Percentiles rank a stretch among this genome's conserved stretches.
These are phyloP conservation scores for Cyclospora cayetanensis DNA, from an alignment of 169 alveolate species.

Conservation along the genomic window DNA sequence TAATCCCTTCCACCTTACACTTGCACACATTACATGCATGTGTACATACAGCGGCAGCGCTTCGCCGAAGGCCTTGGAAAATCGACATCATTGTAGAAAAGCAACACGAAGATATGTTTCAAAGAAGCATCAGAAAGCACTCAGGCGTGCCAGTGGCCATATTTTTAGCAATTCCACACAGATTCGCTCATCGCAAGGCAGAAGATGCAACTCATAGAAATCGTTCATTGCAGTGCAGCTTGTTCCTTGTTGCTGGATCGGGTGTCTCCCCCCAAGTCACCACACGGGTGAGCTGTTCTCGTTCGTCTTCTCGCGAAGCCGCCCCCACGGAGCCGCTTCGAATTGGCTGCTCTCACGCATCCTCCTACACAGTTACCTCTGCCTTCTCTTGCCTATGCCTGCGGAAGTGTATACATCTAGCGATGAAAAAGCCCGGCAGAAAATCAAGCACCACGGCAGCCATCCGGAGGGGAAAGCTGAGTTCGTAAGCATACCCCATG, in stretches of 20 bases:
- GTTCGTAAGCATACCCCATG: conserved; percentile 30
- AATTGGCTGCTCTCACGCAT: not conserved
- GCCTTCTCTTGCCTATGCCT: not conserved
- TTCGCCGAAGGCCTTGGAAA: not conserved
- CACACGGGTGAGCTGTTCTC: too few species aligned
- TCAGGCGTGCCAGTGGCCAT: too few species aligned
- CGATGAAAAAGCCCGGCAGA: not conserved
- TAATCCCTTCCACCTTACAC: not conserved
- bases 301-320: not conserved
- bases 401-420: not conserved
- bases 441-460: not conserved
- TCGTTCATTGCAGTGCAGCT: too few species aligned
- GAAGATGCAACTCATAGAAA: too few species aligned
- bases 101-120: not conserved
- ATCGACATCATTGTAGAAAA: not conserved
- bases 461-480: not conserved
- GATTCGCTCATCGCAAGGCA: too few species aligned
- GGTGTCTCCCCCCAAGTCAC: too few species aligned
- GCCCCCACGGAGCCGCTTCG: not conserved
- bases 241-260: too few species aligned
- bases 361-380: not conserved
- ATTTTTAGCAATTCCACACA: too few species aligned
- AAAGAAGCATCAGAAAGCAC: not conserved
- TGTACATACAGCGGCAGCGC: not conserved
- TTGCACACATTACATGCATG: not conserved